phyloP scores from a whole-genome alignment of 1,284 basidiomycete species.

The Sporisorium sorghi region DNA sequence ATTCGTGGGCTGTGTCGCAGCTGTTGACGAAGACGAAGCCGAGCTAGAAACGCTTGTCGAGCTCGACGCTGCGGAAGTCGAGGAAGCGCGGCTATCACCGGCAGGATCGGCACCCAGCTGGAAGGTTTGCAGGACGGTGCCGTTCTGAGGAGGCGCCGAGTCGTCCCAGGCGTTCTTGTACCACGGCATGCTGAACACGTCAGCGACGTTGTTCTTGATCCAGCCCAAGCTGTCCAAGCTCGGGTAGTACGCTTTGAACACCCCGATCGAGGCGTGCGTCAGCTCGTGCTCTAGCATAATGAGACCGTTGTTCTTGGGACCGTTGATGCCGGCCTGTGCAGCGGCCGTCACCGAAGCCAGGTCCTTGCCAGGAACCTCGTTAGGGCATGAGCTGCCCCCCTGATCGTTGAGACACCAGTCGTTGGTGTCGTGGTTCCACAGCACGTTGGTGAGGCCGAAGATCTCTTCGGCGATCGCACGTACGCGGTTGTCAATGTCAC shows the following conservation, averaged over 20 bases:
- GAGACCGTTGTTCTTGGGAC: constrained; percentile 74
- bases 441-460: constrained; percentile 67
- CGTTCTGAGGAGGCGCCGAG: constrained; percentile 21
- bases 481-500: constrained; percentile 68
- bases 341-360: constrained; percentile 38
- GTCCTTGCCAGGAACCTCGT: constrained; percentile 38
- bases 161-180: constrained; percentile 54
- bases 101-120: constrained; percentile 5
- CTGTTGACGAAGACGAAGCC: constrained; percentile 2
- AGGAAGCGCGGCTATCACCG: background rate
- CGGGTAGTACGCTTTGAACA: constrained; percentile 79
- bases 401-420: constrained; percentile 66
- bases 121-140: constrained; percentile 34
- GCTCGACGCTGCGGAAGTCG: background rate
- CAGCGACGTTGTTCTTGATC: constrained; percentile 68
- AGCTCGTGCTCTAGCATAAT: constrained; percentile 87
- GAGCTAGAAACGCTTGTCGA: background rate
- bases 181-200: constrained; percentile 47
- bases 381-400: constrained; percentile 45
- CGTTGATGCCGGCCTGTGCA: constrained; percentile 32
- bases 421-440: constrained; percentile 65
- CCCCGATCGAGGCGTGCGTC: constrained; percentile 75
- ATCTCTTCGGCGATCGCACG: constrained; percentile 62
- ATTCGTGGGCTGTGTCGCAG: background rate
- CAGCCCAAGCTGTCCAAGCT: constrained; percentile 77